Evolutionary conservation across 106 monocot species (phyloP).

Genomic region (Allium sativum): DNA sequence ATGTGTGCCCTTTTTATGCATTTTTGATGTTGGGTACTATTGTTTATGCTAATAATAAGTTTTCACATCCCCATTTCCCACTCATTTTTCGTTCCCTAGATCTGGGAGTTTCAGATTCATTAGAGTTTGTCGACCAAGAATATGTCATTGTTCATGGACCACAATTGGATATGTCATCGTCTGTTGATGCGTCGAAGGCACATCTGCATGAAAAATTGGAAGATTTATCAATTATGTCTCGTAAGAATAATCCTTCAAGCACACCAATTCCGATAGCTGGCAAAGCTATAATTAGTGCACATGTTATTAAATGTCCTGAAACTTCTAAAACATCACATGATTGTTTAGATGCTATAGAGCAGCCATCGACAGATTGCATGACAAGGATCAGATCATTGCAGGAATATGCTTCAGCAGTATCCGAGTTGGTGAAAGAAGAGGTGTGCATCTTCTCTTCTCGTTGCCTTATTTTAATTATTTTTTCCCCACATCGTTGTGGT

Average conservation of each 20-base stretch:
- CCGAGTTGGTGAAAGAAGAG: conserved; percentile 72
- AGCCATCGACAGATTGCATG: conserved; percentile 49
- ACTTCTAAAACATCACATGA: conserved; percentile 76
- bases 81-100: conserved; percentile 11
- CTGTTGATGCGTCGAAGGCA: conserved; percentile 27
- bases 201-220: conserved; percentile 45
- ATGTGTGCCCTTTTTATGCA: no score
- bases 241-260: conserved; percentile 33
- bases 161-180: conserved; percentile 53
- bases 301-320: conserved; percentile 31
- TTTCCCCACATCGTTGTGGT: background rate
- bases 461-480: no score
- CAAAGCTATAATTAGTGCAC: conserved; percentile 9
- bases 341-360: conserved; percentile 55
- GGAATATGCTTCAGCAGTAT: conserved; percentile 54
- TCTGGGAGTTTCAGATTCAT: conserved; percentile 49
- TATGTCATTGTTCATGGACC: conserved; percentile 80
- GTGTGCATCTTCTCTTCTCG: conserved; percentile 16
- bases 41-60: no score
- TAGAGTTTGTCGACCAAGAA: conserved; percentile 81
- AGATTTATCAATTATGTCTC: conserved; percentile 21
- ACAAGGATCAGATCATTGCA: conserved; percentile 77
- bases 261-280: conserved; percentile 73
- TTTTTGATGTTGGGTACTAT: no score
- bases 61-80: no score